Percentiles rank a stretch among this genome's conserved stretches.
These are phyloP conservation scores for Brassica carinata DNA, from an alignment of 345 rosid genomes.

Conservation along the genomic window DNA sequence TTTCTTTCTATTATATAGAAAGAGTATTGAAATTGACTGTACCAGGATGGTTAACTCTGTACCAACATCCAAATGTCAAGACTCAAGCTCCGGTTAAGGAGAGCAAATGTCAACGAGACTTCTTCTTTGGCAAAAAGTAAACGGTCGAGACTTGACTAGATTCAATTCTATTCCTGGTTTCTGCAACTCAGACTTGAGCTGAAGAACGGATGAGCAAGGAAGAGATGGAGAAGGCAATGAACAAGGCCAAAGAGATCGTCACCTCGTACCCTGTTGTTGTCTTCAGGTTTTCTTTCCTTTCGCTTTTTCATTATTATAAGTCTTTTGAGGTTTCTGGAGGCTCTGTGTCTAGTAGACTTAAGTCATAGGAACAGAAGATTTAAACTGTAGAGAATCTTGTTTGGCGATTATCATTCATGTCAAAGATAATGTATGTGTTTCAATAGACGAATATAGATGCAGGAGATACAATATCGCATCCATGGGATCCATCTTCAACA, in stretches of 20 bases:
- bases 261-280: slow-evolving; percentile 62
- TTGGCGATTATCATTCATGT: not conserved
- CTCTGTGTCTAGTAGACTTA: not conserved
- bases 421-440: not conserved
- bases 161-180: not conserved
- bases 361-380: not conserved
- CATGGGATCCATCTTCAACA: not conserved
- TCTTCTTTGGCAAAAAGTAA: not conserved
- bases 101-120: not conserved
- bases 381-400: not conserved
- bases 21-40: not conserved
- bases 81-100: not conserved
- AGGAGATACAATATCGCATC: too few species aligned
- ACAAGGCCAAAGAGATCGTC: slow-evolving; percentile 62
- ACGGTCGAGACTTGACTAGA: not conserved
- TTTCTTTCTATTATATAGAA: not conserved
- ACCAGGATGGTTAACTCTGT: not conserved
- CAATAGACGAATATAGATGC: too few species aligned
- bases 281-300: slow-evolving; percentile 36
- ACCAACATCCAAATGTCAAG: not conserved
- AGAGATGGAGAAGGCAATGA: slow-evolving; percentile 47
- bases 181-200: not conserved
- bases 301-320: not conserved
- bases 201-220: slow-evolving; percentile 42
- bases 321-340: not conserved